Evolutionary conservation across 2,329 filamentous ascomycete genomes (phyloP), one percentile per base, ranked within the genome.

Genomic region (Microthyrium microscopicum): DNA sequence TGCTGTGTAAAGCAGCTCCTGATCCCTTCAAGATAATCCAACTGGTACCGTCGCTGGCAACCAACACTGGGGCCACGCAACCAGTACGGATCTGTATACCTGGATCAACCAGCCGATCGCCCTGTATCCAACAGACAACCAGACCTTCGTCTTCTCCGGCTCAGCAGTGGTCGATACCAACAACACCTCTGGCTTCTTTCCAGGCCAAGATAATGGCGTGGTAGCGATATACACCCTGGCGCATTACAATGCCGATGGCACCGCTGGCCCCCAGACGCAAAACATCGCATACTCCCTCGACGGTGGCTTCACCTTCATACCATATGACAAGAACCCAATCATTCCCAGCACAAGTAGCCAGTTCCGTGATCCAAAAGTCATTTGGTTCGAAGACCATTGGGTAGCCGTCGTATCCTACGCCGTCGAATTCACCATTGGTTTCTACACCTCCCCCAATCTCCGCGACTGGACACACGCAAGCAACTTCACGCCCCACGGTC

Each of bases 21-120:
- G 26, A 16, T 17, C 19, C 7, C n/a, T 20, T 17, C 30, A 24
- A 62, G 60, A 66, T 41, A 67, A 68, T 35, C 64, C 66, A 1
- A 57, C 57, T 0, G 60, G 46, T 2, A 50, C 53, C 5, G 57
- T 65, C 1, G 64, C 55, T 5, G 70, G 69, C 2, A 70, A 73
- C 39, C 65, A 75, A 44, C 70, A 76, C 42, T 77, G 73, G 73
- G 73, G 73, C 7, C 73, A 77, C 44, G 71, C 71, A 3, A 76
- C 71, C 2, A 70, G 64, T 20, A 44, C 52, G 11, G 72, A 78
- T 42, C 53, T 77, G 2, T 75, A 72, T 43, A 64, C 67, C 38
- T 79, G 73, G 73, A 56, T 55, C 1, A 75, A 77, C 40, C 71
- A 77, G 44, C 64, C 66, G 4, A 69, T 77, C 40, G 72, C 72